Conservation (phyloP, 257 asterid genomes). For the Datura wrightii region DNA sequence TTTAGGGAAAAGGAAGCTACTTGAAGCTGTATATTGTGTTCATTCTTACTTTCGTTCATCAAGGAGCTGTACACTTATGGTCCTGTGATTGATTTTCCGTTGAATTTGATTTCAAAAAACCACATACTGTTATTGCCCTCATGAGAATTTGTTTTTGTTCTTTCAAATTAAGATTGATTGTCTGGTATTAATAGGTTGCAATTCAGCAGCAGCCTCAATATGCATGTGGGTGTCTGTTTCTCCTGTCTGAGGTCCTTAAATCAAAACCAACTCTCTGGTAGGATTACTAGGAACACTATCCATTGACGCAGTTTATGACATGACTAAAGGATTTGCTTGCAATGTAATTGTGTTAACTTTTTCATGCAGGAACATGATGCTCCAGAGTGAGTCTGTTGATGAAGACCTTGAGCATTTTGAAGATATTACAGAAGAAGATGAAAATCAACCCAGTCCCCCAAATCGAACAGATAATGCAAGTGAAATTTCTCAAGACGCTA, state of each 20-base stretch:
- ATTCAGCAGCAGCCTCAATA: slow-evolving; percentile 96
- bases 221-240: slow-evolving; percentile 94
- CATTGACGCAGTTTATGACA: neutral
- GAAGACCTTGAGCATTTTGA: slow-evolving; percentile 93
- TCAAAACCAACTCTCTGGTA: slow-evolving; percentile 95
- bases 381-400: slow-evolving; percentile 79
- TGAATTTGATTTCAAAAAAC: neutral
- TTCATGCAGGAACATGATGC: slow-evolving; percentile 72
- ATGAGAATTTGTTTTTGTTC: neutral
- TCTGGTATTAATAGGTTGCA: slow-evolving; percentile 59
- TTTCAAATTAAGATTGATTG: slow-evolving; percentile 20
- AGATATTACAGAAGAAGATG: slow-evolving; percentile 69
- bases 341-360: slow-evolving; percentile 15
- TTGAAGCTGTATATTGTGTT: slow-evolving; percentile 7
- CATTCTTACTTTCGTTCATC: neutral
- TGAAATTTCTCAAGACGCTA: slow-evolving; percentile 40
- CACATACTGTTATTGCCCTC: neutral
- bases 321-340: slow-evolving; percentile 6
- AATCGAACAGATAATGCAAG: slow-evolving; percentile 38
- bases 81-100: neutral
- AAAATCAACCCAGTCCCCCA: slow-evolving; percentile 39
- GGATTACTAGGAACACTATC: slow-evolving; percentile 34
- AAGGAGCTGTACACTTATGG: neutral
- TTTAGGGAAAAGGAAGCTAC: neutral
- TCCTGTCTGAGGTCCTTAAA: slow-evolving; percentile 93